Percentiles rank a stretch among this genome's conserved stretches.
phyloP scores from a whole-genome alignment of 2,329 filamentous ascomycete species.

The Escovopsis weberi region DNA sequence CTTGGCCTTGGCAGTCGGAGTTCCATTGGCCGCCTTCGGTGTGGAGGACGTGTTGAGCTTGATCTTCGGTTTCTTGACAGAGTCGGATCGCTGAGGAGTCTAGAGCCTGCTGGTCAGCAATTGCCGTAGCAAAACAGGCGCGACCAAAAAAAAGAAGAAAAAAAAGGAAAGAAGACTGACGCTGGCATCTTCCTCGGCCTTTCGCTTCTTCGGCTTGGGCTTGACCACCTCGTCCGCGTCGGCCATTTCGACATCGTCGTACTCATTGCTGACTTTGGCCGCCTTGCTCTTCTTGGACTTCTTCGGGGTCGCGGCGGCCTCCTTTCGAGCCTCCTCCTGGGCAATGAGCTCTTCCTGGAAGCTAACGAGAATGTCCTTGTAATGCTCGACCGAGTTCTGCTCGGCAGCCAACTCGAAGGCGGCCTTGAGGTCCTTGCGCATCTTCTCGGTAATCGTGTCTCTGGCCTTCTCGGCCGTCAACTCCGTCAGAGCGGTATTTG shows the following conservation, averaged over 20 bases:
- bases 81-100: constrained; percentile 44
- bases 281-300: constrained; percentile 31
- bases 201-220: constrained; percentile 61
- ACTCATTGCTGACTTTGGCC: constrained; percentile 35
- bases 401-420: constrained; percentile 74
- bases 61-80: constrained; percentile 54
- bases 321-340: constrained; percentile 32
- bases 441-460: constrained; percentile 56
- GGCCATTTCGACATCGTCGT: constrained; percentile 46
- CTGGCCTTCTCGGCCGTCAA: constrained; percentile 61
- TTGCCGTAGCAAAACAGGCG: background rate
- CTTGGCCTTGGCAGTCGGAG: constrained; percentile 40
- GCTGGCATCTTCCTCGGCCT: constrained; percentile 65
- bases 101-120: constrained; percentile 12
- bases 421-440: constrained; percentile 61
- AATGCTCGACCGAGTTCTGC: constrained; percentile 62
- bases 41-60: constrained; percentile 50
- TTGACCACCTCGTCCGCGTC: constrained; percentile 50
- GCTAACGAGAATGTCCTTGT: constrained; percentile 64
- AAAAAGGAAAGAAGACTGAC: constrained; percentile 14
- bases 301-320: constrained; percentile 26
- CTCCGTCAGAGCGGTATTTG: constrained; percentile 67
- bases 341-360: constrained; percentile 52
- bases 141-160: too few relatives aligned
- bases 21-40: constrained; percentile 54